Conservation (phyloP, 1,284 basidiomycete genomes). For the Microbotryomycetes sp. region DNA sequence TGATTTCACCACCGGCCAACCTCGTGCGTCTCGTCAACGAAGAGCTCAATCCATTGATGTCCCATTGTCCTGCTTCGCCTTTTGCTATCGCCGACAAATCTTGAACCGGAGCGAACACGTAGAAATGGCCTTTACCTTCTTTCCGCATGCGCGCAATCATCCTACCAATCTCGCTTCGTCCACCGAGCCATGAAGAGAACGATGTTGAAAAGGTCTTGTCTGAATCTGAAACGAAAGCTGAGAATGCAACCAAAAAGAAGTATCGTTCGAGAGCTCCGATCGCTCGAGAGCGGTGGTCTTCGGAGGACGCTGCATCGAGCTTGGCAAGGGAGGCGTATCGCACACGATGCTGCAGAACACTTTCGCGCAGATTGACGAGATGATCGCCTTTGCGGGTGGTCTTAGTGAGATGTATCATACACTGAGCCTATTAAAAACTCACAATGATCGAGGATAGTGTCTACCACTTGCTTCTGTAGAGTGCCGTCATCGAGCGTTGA, state of each 20-base stretch:
- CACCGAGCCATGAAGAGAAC: slow-evolving; percentile 44
- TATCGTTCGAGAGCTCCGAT: slow-evolving; percentile 52
- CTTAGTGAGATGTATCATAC: neutral
- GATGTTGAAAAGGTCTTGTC: slow-evolving; percentile 44
- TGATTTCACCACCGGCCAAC: slow-evolving; percentile 65
- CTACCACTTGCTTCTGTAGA: slow-evolving; percentile 74
- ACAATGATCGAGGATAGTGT: slow-evolving; percentile 83
- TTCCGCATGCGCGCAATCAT: slow-evolving; percentile 72
- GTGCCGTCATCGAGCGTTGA: slow-evolving; percentile 80
- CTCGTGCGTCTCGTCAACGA: slow-evolving; percentile 39
- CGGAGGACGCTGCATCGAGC: slow-evolving; percentile 52
- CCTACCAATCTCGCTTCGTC: slow-evolving; percentile 87
- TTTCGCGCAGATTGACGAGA: slow-evolving; percentile 82
- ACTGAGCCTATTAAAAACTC: slow-evolving; percentile 55
- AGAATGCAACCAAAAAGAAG: slow-evolving; percentile 93
- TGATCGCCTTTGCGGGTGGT: slow-evolving; percentile 57
- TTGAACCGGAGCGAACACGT: slow-evolving; percentile 78
- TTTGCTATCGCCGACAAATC: slow-evolving; percentile 64
- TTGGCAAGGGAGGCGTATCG: slow-evolving; percentile 75
- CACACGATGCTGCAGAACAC: slow-evolving; percentile 73
- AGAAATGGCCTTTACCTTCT: slow-evolving; percentile 60
- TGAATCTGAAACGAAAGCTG: slow-evolving; percentile 75
- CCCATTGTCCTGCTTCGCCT: slow-evolving; percentile 29
- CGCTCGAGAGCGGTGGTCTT: slow-evolving; percentile 45
- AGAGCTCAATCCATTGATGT: slow-evolving; percentile 14